Evolutionary conservation across 306 rosid genomes (phyloP).

Genomic region (Elaeagnus macrophylla): DNA sequence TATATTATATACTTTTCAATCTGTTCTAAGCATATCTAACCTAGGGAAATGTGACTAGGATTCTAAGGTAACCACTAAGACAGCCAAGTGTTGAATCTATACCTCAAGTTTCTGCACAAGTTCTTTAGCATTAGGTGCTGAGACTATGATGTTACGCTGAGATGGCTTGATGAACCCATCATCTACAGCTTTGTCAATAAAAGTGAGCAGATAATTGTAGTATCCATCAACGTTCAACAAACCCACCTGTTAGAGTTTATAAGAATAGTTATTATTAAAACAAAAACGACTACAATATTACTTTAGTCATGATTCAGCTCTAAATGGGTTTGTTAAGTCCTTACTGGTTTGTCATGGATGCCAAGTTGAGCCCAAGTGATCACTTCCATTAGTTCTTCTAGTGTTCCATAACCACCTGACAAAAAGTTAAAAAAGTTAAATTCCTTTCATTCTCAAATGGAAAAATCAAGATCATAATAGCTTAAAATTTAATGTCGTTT

Average conservation of each 20-base stretch:
- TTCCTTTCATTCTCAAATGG: neutral
- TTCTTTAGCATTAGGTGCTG: slow-evolving; percentile 46
- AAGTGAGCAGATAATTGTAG: slow-evolving; percentile 40
- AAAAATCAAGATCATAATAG: neutral
- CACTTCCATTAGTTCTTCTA: slow-evolving; percentile 51
- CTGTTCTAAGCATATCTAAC: too few relatives aligned
- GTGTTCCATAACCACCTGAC: slow-evolving; percentile 53
- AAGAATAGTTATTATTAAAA: neutral
- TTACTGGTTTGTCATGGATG: slow-evolving; percentile 57
- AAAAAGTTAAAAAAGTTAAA: neutral
- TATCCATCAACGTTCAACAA: slow-evolving; percentile 53
- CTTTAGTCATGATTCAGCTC: neutral
- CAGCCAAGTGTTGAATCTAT: neutral
- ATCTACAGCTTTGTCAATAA: slow-evolving; percentile 54
- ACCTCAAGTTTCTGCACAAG: slow-evolving; percentile 60
- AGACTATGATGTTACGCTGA: slow-evolving; percentile 44
- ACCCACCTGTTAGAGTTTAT: slow-evolving; percentile 37
- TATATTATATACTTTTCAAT: too few relatives aligned
- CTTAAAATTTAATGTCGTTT: neutral
- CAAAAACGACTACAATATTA: neutral
- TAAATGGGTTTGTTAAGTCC: neutral
- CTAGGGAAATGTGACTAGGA: too few relatives aligned
- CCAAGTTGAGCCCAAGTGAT: slow-evolving; percentile 61
- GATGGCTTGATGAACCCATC: slow-evolving; percentile 57
- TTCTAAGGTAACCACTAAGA: too few relatives aligned